A percentile compares a stretch with the other conserved stretches of the same genome.
Evolutionary conservation across 306 rosid genomes (phyloP).

Genomic region (Glycyrrhiza uralensis): DNA sequence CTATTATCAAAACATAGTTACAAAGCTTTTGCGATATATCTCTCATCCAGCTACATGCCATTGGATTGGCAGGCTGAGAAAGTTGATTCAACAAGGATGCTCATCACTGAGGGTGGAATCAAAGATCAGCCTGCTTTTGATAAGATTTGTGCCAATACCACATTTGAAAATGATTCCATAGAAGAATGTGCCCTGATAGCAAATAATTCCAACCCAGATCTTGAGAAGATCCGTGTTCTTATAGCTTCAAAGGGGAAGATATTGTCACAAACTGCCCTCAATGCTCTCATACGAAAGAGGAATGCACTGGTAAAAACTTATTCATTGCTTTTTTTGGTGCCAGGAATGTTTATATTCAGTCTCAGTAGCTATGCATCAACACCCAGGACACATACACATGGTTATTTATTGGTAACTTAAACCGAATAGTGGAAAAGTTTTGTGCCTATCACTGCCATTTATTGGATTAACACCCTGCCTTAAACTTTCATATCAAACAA

Average conservation of each 20-base stretch:
- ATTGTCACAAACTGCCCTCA: slow-evolving; percentile 60
- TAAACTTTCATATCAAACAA: not conserved
- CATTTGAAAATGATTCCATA: slow-evolving; percentile 20
- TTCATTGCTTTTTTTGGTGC: not conserved
- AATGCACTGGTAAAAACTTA: slow-evolving; percentile 52
- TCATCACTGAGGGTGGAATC: slow-evolving; percentile 24
- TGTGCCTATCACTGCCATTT: not conserved
- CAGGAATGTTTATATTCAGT: not conserved
- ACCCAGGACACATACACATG: not conserved
- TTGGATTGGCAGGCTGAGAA: slow-evolving; percentile 45
- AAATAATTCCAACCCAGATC: slow-evolving; percentile 30
- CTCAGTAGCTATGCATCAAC: not conserved
- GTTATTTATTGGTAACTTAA: not conserved
- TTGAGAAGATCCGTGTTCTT: slow-evolving; percentile 38
- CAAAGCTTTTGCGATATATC: not conserved
- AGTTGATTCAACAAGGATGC: slow-evolving; percentile 27
- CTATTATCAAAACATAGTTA: not conserved
- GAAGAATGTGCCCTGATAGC: slow-evolving; percentile 22
- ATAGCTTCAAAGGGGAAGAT: slow-evolving; percentile 46
- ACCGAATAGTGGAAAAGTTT: not conserved
- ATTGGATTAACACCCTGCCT: not conserved
- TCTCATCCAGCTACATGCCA: slow-evolving; percentile 20
- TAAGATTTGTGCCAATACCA: slow-evolving; percentile 21
- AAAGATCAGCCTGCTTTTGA: slow-evolving; percentile 36
- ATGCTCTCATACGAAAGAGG: slow-evolving; percentile 51